A percentile compares a stretch with the other conserved stretches of the same genome.
Conservation (phyloP, 352 stramenopile species). For the Pilasporangium apinafurcum region DNA sequence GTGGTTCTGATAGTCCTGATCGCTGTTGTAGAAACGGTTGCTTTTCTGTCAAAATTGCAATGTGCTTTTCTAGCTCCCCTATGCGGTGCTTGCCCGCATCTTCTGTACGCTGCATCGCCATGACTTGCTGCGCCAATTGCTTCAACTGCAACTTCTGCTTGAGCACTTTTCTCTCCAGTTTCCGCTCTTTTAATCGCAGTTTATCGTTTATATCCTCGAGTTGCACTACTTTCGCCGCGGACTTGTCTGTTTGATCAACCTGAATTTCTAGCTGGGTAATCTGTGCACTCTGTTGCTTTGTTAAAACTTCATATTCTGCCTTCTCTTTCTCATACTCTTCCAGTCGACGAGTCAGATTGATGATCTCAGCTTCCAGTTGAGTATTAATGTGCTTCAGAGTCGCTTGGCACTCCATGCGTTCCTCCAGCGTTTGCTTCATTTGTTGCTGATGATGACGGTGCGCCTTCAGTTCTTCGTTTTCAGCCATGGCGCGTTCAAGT, state of each 20-base stretch:
- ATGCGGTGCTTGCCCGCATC: slow-evolving; percentile 17
- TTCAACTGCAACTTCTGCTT: slow-evolving; percentile 24
- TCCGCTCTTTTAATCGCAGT: slow-evolving; percentile 4
- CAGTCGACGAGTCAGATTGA: background rate
- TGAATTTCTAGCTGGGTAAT: slow-evolving; percentile 3
- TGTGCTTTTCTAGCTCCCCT: slow-evolving; percentile 15
- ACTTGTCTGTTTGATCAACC: slow-evolving; percentile 12
- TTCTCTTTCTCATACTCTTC: slow-evolving; percentile 1
- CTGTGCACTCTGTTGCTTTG: too few species aligned
- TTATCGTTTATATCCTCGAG: slow-evolving; percentile 8
- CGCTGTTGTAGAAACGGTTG: slow-evolving; percentile 10
- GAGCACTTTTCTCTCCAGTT: slow-evolving; percentile 19
- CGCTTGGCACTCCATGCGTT: background rate
- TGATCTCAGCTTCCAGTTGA: background rate
- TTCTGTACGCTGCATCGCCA: slow-evolving; percentile 5
- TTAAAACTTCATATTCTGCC: slow-evolving; percentile 1
- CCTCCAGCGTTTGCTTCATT: background rate
- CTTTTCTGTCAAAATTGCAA: slow-evolving; percentile 24
- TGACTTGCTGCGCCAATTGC: slow-evolving; percentile 11
- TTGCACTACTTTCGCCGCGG: slow-evolving; percentile 11
- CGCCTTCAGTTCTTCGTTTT: background rate
- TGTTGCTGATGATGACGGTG: slow-evolving; percentile 2
- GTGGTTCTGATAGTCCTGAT: too few species aligned
- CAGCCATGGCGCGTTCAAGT: background rate
- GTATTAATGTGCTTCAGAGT: background rate